These are phyloP conservation scores for Fraxinus platypoda DNA, from an alignment of 305 asterid species.

Conservation along the genomic window DNA sequence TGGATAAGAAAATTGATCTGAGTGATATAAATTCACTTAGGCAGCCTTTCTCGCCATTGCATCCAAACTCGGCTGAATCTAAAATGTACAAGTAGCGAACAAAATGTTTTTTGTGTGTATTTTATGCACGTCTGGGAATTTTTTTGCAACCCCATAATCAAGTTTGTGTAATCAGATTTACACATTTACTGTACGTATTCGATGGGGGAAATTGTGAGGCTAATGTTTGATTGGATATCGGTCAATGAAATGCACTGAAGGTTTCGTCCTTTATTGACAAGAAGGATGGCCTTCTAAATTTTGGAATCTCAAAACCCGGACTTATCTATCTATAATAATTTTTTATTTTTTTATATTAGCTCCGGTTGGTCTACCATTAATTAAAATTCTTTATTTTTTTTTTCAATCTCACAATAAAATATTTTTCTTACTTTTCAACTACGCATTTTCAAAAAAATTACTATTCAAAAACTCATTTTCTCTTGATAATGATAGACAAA, in stretches of 20 bases:
- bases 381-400: no score
- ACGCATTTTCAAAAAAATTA: no score
- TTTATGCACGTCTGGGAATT: background rate
- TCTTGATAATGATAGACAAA: no score
- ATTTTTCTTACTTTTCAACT: no score
- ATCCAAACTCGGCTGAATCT: slow-evolving; percentile 58
- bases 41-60: slow-evolving; percentile 76
- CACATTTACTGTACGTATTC: background rate
- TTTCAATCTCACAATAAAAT: no score
- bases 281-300: no score
- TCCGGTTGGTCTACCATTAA: no score
- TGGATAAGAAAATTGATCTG: slow-evolving; percentile 61
- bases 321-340: background rate
- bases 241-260: background rate
- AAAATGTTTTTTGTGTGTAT: background rate
- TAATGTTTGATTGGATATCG: background rate
- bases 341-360: no score
- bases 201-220: slow-evolving; percentile 16
- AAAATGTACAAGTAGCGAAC: slow-evolving; percentile 45
- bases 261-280: background rate
- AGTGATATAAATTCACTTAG: slow-evolving; percentile 47
- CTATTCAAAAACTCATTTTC: no score
- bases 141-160: background rate
- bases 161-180: background rate
- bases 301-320: background rate